Conservation (phyloP, 208 protist species). For the Trypanosoma theileri region DNA sequence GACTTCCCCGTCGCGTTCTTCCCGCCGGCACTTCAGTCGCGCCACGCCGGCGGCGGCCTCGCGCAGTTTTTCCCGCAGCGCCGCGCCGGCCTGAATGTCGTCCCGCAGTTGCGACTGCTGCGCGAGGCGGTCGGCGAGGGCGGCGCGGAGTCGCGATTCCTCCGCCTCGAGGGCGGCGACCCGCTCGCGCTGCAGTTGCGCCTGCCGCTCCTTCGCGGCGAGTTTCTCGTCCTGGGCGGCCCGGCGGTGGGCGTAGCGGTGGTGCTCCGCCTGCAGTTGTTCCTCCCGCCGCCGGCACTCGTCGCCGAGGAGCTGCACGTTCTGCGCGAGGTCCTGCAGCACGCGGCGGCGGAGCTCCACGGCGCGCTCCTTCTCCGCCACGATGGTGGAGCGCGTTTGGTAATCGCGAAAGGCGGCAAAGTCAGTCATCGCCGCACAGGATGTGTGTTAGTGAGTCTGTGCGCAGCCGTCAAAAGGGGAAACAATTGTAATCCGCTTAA, state of each 20-base stretch:
- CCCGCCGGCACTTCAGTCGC: slow-evolving; percentile 60
- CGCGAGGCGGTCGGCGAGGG: slow-evolving; percentile 40
- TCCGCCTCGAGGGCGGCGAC: slow-evolving; percentile 51
- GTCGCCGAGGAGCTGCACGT: slow-evolving; percentile 37
- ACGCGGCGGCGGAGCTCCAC: slow-evolving; percentile 59
- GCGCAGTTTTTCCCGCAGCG: slow-evolving; percentile 38
- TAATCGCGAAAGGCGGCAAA: slow-evolving; percentile 64
- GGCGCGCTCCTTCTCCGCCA: slow-evolving; percentile 62
- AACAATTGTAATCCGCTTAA: slow-evolving; percentile 1
- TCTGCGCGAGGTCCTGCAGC: slow-evolving; percentile 64
- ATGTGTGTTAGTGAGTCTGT: no score
- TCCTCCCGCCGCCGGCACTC: slow-evolving; percentile 61
- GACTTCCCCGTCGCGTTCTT: slow-evolving; percentile 75
- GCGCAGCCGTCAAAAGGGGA: slow-evolving; percentile 1
- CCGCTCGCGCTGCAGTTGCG: slow-evolving; percentile 45
- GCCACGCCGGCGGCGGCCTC: slow-evolving; percentile 50
- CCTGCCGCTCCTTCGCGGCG: slow-evolving; percentile 52
- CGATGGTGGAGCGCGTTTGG: slow-evolving; percentile 59
- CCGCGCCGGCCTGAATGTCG: slow-evolving; percentile 51
- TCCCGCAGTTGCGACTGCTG: slow-evolving; percentile 38
- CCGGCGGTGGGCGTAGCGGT: slow-evolving; percentile 47
- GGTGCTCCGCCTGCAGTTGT: slow-evolving; percentile 48
- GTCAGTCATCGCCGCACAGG: slow-evolving; percentile 27
- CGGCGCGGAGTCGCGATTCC: slow-evolving; percentile 48
- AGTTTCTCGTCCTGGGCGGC: slow-evolving; percentile 76